Conservation (phyloP, 2,329 filamentous ascomycete species). For the Rutstroemia sydowiana region DNA sequence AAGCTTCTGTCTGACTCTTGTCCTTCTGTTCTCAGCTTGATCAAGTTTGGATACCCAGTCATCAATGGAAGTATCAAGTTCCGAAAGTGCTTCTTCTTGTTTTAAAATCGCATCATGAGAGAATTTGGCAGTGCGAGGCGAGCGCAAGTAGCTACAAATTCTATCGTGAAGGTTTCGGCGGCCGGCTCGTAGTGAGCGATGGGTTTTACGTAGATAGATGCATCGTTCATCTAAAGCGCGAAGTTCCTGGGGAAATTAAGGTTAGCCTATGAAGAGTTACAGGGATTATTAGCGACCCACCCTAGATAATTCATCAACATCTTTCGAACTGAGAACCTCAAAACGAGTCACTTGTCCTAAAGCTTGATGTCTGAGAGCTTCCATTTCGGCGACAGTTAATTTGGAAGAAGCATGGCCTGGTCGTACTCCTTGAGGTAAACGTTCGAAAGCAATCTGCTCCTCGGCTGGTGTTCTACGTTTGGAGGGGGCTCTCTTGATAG, state of each 20-base stretch:
- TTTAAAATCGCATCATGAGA: slow-evolving; percentile 68
- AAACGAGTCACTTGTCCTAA: slow-evolving; percentile 55
- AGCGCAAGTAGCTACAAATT: slow-evolving; percentile 70
- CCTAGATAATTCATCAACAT: slow-evolving; percentile 59
- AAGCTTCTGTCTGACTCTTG: slow-evolving; percentile 69
- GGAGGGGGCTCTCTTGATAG: slow-evolving; percentile 30
- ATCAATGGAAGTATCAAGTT: slow-evolving; percentile 71
- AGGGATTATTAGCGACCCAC: slow-evolving; percentile 32
- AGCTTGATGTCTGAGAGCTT: slow-evolving; percentile 50
- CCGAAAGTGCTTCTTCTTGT: slow-evolving; percentile 71
- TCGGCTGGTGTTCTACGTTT: slow-evolving; percentile 20
- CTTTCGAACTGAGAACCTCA: slow-evolving; percentile 53
- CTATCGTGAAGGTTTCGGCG: slow-evolving; percentile 69
- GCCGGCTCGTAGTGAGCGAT: slow-evolving; percentile 66
- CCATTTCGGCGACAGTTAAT: slow-evolving; percentile 42
- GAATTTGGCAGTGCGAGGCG: slow-evolving; percentile 62
- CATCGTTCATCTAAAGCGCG: slow-evolving; percentile 69
- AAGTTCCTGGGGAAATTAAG: slow-evolving; percentile 48
- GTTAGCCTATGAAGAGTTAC: background rate
- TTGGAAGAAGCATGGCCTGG: slow-evolving; percentile 44
- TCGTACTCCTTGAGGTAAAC: slow-evolving; percentile 51
- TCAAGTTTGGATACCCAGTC: slow-evolving; percentile 78
- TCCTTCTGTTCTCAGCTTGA: slow-evolving; percentile 68
- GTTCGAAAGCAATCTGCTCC: slow-evolving; percentile 52
- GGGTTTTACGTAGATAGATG: slow-evolving; percentile 70